Evolutionary conservation across 164 flowering plant genomes (phyloP).

Genomic region (Stephania japonica): DNA sequence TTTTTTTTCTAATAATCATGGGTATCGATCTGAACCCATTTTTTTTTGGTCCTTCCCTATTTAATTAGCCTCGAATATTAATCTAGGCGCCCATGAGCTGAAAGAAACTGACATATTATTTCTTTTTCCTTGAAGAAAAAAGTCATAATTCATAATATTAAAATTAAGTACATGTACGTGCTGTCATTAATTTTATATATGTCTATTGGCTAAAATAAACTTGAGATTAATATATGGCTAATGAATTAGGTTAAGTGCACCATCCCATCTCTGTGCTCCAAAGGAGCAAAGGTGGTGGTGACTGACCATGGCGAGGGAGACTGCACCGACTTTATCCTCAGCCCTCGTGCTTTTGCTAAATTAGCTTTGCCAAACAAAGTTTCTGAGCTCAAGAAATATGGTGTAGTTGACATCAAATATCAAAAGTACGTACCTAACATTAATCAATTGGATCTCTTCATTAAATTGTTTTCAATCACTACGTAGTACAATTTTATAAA

Average conservation of each 20-base stretch:
- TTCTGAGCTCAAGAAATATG: conserved; percentile 38
- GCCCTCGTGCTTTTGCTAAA: conserved; percentile 43
- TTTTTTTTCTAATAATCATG: no score
- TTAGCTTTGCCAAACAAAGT: conserved; percentile 45
- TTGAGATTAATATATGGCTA: conserved; percentile 1
- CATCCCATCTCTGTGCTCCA: conserved; percentile 39
- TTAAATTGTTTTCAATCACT: no score
- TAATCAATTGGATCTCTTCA: no score
- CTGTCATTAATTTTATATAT: background rate
- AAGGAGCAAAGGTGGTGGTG: conserved; percentile 57
- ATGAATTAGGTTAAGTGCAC: conserved; percentile 64
- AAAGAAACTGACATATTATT: no score
- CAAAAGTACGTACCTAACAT: no score
- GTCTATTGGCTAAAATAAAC: background rate
- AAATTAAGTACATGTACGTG: background rate
- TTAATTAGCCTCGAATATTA: background rate
- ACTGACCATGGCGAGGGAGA: conserved; percentile 85
- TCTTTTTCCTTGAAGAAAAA: no score
- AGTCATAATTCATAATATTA: no score
- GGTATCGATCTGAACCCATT: background rate
- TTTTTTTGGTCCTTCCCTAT: background rate
- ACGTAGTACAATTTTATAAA: no score
- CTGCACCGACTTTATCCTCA: conserved; percentile 75
- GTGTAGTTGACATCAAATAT: conserved; percentile 75
- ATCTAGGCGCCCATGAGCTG: background rate